Percentiles rank a stretch among this genome's conserved stretches.
Conservation (phyloP, 1,284 basidiomycete species). For the Malassezia restricta region DNA sequence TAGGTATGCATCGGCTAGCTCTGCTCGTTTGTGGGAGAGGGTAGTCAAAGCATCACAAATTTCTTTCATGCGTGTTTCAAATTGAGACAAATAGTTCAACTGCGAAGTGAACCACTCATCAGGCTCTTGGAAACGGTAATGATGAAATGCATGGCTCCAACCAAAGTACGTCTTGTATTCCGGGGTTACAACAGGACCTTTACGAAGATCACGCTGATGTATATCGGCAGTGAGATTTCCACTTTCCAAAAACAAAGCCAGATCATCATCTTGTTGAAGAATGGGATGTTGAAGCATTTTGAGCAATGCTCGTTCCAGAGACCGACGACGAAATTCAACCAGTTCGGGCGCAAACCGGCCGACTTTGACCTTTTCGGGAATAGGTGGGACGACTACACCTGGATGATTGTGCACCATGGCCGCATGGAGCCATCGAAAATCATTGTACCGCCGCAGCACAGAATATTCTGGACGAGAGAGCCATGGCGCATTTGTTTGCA, state of each 20-base stretch:
- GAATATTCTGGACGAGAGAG: slow-evolving; percentile 46
- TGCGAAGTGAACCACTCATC: slow-evolving; percentile 97
- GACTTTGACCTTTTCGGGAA: slow-evolving; percentile 86
- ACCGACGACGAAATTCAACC: slow-evolving; percentile 47
- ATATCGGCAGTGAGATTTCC: slow-evolving; percentile 47
- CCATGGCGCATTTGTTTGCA: slow-evolving; percentile 25
- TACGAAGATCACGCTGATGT: slow-evolving; percentile 56
- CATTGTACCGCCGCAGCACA: slow-evolving; percentile 83
- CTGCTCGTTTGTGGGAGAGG: slow-evolving; percentile 66
- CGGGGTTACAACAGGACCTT: slow-evolving; percentile 38
- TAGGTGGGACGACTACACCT: slow-evolving; percentile 89
- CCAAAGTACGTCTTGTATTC: slow-evolving; percentile 41
- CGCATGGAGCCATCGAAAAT: slow-evolving; percentile 94
- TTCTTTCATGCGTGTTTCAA: slow-evolving; percentile 75
- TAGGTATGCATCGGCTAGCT: slow-evolving; percentile 31
- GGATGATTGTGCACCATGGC: slow-evolving; percentile 81
- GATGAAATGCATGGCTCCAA: slow-evolving; percentile 44
- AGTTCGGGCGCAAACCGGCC: slow-evolving; percentile 48
- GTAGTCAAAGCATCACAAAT: slow-evolving; percentile 72
- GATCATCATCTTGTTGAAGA: slow-evolving; percentile 48
- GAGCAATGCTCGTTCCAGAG: slow-evolving; percentile 46
- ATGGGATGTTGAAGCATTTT: slow-evolving; percentile 48
- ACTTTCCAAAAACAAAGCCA: slow-evolving; percentile 47
- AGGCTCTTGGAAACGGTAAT: slow-evolving; percentile 75
- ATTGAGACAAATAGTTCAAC: slow-evolving; percentile 68